These are phyloP conservation scores for Lactarius sp. DNA, from an alignment of 768 basidiomycete genomes.

Conservation along the genomic window DNA sequence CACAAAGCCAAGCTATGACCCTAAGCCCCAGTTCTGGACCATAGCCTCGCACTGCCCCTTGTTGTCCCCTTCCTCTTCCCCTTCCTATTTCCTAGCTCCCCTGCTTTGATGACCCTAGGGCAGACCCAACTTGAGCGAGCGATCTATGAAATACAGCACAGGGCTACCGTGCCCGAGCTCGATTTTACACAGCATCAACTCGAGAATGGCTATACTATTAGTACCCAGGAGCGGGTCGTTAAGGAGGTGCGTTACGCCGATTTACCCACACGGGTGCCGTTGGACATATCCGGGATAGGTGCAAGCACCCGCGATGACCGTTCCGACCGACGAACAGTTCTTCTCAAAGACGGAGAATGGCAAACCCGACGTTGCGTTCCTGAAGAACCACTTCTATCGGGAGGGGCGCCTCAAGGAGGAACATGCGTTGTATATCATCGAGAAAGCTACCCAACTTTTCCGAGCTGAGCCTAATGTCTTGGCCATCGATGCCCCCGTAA, in stretches of 20 bases:
- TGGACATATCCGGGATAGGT: slow-evolving; percentile 51
- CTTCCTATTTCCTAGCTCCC: not conserved
- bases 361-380: slow-evolving; percentile 92
- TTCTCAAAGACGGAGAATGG: slow-evolving; percentile 77
- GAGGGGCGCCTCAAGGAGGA: slow-evolving; percentile 93
- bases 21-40: not conserved
- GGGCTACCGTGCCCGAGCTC: slow-evolving; percentile 52
- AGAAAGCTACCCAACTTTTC: slow-evolving; percentile 76
- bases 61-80: not conserved
- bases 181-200: slow-evolving; percentile 91
- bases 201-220: slow-evolving; percentile 88
- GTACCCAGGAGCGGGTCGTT: slow-evolving; percentile 91
- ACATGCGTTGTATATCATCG: slow-evolving; percentile 90
- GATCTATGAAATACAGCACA: slow-evolving; percentile 56
- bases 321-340: slow-evolving; percentile 92
- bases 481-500: slow-evolving; percentile 94
- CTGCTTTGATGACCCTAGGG: slow-evolving; percentile 1
- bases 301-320: slow-evolving; percentile 92
- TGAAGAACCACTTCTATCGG: slow-evolving; percentile 98
- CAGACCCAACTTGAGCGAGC: slow-evolving; percentile 57
- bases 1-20: not conserved
- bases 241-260: slow-evolving; percentile 72
- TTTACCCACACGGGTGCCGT: not conserved
- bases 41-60: not conserved
- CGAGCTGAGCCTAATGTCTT: slow-evolving; percentile 85